Percentiles rank a stretch among this genome's conserved stretches.
phyloP scores from a whole-genome alignment of 2,329 filamentous ascomycete species.

The Exophiala sideris region DNA sequence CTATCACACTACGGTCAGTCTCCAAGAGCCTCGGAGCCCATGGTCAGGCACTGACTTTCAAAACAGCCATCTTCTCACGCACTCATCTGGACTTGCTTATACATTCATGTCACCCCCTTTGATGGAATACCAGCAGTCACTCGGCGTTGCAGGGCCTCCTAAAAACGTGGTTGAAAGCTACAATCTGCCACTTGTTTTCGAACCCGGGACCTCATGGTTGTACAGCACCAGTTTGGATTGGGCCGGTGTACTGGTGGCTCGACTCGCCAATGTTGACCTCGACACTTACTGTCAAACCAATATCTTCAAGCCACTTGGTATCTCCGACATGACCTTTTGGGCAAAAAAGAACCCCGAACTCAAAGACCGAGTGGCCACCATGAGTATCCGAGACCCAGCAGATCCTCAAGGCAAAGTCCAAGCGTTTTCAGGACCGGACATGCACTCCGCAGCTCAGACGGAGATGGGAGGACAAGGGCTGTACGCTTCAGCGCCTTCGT shows the following conservation, averaged over 20 bases:
- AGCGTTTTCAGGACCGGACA: background rate
- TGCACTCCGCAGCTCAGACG: constrained; percentile 3
- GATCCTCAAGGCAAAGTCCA: constrained; percentile 14
- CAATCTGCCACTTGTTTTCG: constrained; percentile 43
- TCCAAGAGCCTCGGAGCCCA: background rate
- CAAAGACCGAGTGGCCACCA: constrained; percentile 36
- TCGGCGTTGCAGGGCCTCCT: constrained; percentile 9
- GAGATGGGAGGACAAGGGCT: constrained; percentile 42
- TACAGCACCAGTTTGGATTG: constrained; percentile 52
- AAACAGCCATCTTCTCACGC: constrained; percentile 35
- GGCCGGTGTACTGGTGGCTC: constrained; percentile 51
- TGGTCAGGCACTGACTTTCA: background rate
- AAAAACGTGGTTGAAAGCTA: constrained; percentile 39
- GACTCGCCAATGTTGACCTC: constrained; percentile 42
- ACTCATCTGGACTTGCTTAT: constrained; percentile 27
- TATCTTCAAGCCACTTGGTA: constrained; percentile 45
- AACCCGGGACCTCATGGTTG: constrained; percentile 51
- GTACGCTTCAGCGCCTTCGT: constrained; percentile 33
- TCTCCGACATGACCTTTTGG: constrained; percentile 42
- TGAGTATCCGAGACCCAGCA: constrained; percentile 41
- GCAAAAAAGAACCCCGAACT: constrained; percentile 39
- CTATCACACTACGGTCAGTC: constrained; percentile 1
- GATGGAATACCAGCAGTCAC: constrained; percentile 29
- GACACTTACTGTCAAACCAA: constrained; percentile 43
- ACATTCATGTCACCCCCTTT: constrained; percentile 2